phyloP scores from a whole-genome alignment of 2,329 filamentous ascomycete genomes.

The Orbilia ellipsospora region DNA sequence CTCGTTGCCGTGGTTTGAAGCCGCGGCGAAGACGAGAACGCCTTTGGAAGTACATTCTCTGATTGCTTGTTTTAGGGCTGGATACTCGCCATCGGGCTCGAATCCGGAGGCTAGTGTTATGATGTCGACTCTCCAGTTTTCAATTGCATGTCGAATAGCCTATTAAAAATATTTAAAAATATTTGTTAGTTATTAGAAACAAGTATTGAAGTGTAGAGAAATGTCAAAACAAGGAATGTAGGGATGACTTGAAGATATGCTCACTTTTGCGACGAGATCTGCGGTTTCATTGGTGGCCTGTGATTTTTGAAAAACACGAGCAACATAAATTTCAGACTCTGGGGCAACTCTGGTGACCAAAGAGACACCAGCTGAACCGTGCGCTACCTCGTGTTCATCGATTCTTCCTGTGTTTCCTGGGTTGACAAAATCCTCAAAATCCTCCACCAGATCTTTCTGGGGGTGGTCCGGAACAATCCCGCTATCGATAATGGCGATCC shows the following conservation, averaged over 20 bases:
- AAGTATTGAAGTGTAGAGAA: too few relatives aligned
- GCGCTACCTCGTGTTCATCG: background rate
- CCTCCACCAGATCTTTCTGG: background rate
- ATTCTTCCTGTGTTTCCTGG: background rate
- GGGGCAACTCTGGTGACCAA: background rate
- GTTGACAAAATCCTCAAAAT: constrained; percentile 2
- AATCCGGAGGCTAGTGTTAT: background rate
- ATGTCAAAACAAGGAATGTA: too few relatives aligned
- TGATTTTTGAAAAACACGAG: background rate
- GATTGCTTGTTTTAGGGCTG: background rate
- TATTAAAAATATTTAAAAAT: too few relatives aligned
- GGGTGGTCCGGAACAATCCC: background rate
- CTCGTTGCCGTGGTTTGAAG: background rate
- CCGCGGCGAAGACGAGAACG: constrained; percentile 1
- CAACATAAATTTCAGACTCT: background rate
- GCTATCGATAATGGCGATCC: constrained; percentile 3
- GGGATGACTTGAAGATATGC: too few relatives aligned
- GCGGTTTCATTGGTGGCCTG: background rate
- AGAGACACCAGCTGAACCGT: background rate
- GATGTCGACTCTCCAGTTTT: background rate
- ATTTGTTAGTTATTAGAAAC: too few relatives aligned
- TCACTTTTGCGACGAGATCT: background rate
- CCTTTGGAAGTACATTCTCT: background rate
- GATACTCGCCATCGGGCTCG: background rate
- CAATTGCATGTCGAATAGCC: background rate